Evolutionary conservation across 2,329 filamentous ascomycete genomes (phyloP), one percentile per base, ranked within the genome.

Genomic region (Dactylellina leptospora): DNA sequence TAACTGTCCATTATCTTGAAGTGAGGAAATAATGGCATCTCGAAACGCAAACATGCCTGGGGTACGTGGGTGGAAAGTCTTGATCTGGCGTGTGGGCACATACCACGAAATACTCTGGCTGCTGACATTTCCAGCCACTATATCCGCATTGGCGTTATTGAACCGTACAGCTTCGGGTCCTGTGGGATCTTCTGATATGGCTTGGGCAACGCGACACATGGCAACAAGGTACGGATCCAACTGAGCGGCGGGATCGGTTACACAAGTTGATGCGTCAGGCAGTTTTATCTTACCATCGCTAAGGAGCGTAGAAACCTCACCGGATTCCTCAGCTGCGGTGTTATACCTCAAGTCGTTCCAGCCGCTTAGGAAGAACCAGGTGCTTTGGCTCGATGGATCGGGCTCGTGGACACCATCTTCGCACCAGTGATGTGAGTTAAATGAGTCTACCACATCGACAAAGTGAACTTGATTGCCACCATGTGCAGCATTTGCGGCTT

Each of bases 21-120:
- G 33, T 38, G 33, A 38, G 33, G 33, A 38, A 38, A 38, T 38
- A 38, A 38, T 38, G 33, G 33, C 33, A 38, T 38, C 33, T 38
- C 33, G 33, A 38, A 38, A 38, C 33, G 33, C 33, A 38, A 38
- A 38, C 33, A 38, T 38, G 33, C 33, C 33, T 38, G 33, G 33
- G 33, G 33, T 38, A 38, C 33, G 33, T 38, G 33, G 33, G 33
- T 38, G 33, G 33, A 38, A 38, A 38, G 33, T 38, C 33, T 38
- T 38, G 33, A 38, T 38, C 33, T 38, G 33, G 33, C 33, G 33
- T 38, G 33, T 38, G 33, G 33, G 33, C 33, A 38, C 33, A 38
- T 38, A 38, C 33, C 33, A 38, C 33, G 33, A 10, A 38, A 38
- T 38, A 38, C 33, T 38, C 33, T 38, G 33, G 33, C 33, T 38